phyloP scores from a whole-genome alignment of 2,329 filamentous ascomycete genomes.

The Scolecobasidium constrictum region DNA sequence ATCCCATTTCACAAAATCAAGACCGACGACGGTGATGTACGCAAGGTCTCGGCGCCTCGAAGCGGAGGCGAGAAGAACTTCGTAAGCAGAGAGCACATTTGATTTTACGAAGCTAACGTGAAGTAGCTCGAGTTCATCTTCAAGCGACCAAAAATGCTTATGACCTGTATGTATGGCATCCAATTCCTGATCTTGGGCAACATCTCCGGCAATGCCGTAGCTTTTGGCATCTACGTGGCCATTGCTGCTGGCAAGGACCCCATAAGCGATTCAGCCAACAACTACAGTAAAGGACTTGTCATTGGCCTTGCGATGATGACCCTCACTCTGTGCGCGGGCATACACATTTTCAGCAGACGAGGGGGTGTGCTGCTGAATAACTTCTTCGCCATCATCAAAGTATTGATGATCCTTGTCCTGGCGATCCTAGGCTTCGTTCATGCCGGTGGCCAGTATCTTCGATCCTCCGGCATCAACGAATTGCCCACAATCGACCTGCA shows the following conservation, averaged over 20 bases:
- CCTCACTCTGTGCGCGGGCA: slow-evolving; percentile 23
- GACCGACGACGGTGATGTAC: slow-evolving; percentile 12
- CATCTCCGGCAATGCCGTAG: slow-evolving; percentile 32
- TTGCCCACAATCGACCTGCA: no score
- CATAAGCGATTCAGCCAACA: slow-evolving; percentile 11
- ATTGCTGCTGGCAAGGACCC: slow-evolving; percentile 21
- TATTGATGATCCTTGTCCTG: slow-evolving; percentile 37
- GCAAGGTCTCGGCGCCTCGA: slow-evolving; percentile 18
- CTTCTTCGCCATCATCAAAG: slow-evolving; percentile 22
- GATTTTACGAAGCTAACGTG: slow-evolving; percentile 1
- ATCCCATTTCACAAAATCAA: slow-evolving; percentile 1
- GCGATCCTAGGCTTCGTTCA: slow-evolving; percentile 28
- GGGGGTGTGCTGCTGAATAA: slow-evolving; percentile 17
- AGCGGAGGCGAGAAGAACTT: slow-evolving; percentile 17
- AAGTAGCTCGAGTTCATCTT: slow-evolving; percentile 35
- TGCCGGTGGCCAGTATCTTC: slow-evolving; percentile 3
- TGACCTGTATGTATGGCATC: slow-evolving; percentile 35
- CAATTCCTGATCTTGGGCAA: slow-evolving; percentile 38
- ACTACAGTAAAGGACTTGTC: slow-evolving; percentile 22
- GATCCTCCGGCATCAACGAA: not conserved
- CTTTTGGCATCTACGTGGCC: slow-evolving; percentile 32
- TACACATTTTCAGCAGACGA: slow-evolving; percentile 14
- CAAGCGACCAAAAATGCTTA: slow-evolving; percentile 26
- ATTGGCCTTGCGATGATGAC: slow-evolving; percentile 38
- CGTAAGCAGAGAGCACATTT: slow-evolving; percentile 7